Evolutionary conservation across 148 eudicot species (phyloP).

Genomic region (Polygonum aviculare): DNA sequence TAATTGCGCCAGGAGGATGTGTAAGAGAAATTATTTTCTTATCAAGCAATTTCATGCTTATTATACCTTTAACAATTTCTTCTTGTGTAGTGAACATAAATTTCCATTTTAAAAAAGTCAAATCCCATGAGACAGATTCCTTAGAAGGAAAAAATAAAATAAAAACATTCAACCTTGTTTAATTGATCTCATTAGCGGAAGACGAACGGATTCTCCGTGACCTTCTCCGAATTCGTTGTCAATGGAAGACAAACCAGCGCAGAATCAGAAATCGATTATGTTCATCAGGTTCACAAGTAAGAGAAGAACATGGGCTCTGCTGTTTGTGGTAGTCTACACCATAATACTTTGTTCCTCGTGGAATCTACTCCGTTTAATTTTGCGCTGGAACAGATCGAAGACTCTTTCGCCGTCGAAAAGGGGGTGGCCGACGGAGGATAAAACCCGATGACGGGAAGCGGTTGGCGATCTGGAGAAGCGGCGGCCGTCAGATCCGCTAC

Average conservation of each 20-base stretch:
- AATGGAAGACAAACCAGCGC: not conserved
- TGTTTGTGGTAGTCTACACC: slow-evolving; percentile 28
- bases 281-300: slow-evolving; percentile 30
- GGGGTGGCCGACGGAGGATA: slow-evolving; percentile 30
- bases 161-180: not conserved
- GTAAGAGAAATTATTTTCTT: too few species aligned
- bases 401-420: not conserved
- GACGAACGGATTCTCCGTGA: not conserved
- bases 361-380: slow-evolving; percentile 38
- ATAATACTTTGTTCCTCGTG: slow-evolving; percentile 36
- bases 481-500: too few species aligned
- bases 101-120: not conserved
- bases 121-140: slow-evolving; percentile 2
- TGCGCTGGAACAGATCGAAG: slow-evolving; percentile 28
- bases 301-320: slow-evolving; percentile 42
- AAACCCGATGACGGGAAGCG: too few species aligned
- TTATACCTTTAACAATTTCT: too few species aligned
- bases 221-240: not conserved
- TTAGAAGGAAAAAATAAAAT: not conserved
- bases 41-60: too few species aligned
- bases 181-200: not conserved
- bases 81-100: too few species aligned
- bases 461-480: too few species aligned
- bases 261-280: slow-evolving; percentile 18
- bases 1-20: too few species aligned